A percentile compares a stretch with the other conserved stretches of the same genome.
These are phyloP conservation scores for Clarireedia paspali DNA, from an alignment of 2,329 filamentous ascomycete genomes.

Conservation along the genomic window DNA sequence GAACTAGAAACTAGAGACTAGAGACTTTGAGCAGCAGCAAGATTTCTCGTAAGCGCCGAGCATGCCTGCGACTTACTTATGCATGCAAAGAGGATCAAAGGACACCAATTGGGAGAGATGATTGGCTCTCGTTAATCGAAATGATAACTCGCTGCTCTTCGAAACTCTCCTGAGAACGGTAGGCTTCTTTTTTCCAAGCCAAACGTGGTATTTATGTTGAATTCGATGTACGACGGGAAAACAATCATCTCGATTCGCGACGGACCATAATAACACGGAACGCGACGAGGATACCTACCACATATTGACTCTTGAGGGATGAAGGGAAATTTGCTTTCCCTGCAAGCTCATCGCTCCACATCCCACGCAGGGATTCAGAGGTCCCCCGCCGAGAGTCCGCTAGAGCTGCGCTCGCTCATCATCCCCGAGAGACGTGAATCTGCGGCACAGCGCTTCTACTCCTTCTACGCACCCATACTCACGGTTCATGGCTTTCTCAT, in stretches of 20 bases:
- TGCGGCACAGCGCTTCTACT: conserved; percentile 7
- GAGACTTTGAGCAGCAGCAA: too few species aligned
- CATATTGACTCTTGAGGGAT: too few species aligned
- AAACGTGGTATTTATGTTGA: too few species aligned
- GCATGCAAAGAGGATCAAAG: conserved; percentile 6
- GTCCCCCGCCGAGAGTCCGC: background rate
- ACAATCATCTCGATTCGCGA: background rate
- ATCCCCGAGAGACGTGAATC: background rate
- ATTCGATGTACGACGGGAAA: background rate
- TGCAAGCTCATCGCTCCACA: too few species aligned
- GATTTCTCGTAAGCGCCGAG: conserved; percentile 4
- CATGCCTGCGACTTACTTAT: background rate
- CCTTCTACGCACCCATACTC: background rate
- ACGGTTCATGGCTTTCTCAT: background rate
- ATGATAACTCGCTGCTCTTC: too few species aligned
- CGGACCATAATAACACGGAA: background rate
- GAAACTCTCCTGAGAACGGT: background rate
- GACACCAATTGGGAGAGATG: background rate
- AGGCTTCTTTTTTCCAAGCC: background rate
- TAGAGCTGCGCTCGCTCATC: too few species aligned
- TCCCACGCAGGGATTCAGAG: background rate
- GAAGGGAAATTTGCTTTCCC: too few species aligned
- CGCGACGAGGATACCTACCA: too few species aligned
- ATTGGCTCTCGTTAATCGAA: background rate
- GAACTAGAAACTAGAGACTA: too few species aligned